Conservation (phyloP, 805 yeast genomes). For the Helenozyma rhizophorensis region DNA sequence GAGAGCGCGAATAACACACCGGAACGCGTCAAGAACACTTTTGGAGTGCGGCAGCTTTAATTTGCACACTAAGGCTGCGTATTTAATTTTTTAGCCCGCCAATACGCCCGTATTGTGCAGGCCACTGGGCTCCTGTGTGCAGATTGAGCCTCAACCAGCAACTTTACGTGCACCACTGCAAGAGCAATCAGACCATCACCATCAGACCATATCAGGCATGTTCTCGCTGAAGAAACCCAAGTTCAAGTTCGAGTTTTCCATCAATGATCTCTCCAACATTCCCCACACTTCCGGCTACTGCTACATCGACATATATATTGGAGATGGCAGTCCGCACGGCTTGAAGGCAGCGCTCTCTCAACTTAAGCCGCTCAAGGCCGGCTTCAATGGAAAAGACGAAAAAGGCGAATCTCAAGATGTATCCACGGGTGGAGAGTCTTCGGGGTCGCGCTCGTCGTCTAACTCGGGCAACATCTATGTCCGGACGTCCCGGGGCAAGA, state of each 20-base stretch:
- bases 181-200: background rate
- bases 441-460: constrained; percentile 5
- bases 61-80: too few relatives aligned
- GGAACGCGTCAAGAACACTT: too few relatives aligned
- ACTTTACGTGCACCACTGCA: too few relatives aligned
- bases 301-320: constrained; percentile 57
- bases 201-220: too few relatives aligned
- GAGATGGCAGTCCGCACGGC: constrained; percentile 38
- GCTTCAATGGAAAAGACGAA: background rate
- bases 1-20: too few relatives aligned
- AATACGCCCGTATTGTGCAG: background rate
- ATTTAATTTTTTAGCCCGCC: too few relatives aligned
- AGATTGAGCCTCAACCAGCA: too few relatives aligned
- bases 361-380: constrained; percentile 12
- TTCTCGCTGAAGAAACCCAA: constrained; percentile 44
- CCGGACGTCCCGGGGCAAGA: constrained; percentile 27
- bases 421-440: background rate
- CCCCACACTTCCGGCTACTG: constrained; percentile 76
- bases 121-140: too few relatives aligned
- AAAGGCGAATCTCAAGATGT: background rate
- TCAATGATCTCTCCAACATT: constrained; percentile 73
- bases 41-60: too few relatives aligned
- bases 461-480: constrained; percentile 22
- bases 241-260: constrained; percentile 54
- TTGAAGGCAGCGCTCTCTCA: constrained; percentile 9